Conservation (phyloP, 768 basidiomycete genomes). For the Cystobasidium ongulense region DNA sequence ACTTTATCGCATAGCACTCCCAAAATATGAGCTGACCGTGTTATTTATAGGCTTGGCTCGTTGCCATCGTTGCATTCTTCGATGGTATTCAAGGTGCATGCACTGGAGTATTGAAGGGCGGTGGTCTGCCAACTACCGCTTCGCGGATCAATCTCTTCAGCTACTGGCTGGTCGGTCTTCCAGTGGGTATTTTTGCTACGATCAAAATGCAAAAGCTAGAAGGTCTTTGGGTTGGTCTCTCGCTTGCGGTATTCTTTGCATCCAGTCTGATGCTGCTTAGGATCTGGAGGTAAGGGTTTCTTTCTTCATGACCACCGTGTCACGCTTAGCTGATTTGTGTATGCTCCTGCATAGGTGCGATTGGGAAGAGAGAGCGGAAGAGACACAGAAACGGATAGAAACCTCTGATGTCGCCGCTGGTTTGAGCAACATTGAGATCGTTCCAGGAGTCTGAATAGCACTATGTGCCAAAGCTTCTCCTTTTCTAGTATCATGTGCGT, state of each 20-base stretch:
- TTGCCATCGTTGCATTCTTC: constrained; percentile 15
- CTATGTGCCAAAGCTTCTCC: no score
- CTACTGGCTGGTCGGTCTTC: constrained; percentile 24
- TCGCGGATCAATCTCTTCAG: constrained; percentile 4
- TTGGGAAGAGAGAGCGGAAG: constrained; percentile 1
- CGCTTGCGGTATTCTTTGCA: constrained; percentile 8
- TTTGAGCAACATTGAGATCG: neutral
- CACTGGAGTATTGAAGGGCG: constrained; percentile 1
- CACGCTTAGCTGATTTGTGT: neutral
- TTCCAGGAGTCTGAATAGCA: neutral
- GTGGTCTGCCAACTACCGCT: constrained; percentile 16
- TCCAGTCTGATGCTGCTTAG: neutral
- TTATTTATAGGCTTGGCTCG: neutral
- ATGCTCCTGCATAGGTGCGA: neutral
- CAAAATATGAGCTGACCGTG: neutral
- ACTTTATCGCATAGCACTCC: neutral
- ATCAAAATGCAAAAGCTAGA: neutral
- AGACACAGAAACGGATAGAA: constrained; percentile 3
- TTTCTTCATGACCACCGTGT: neutral
- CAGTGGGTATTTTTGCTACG: neutral
- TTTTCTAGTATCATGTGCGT: no score
- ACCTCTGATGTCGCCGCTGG: neutral
- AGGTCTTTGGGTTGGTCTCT: constrained; percentile 12
- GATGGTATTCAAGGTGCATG: constrained; percentile 23
- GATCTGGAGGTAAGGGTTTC: constrained; percentile 8